phyloP scores from a whole-genome alignment of 441 rosid species.

The Syzygium malaccense region DNA sequence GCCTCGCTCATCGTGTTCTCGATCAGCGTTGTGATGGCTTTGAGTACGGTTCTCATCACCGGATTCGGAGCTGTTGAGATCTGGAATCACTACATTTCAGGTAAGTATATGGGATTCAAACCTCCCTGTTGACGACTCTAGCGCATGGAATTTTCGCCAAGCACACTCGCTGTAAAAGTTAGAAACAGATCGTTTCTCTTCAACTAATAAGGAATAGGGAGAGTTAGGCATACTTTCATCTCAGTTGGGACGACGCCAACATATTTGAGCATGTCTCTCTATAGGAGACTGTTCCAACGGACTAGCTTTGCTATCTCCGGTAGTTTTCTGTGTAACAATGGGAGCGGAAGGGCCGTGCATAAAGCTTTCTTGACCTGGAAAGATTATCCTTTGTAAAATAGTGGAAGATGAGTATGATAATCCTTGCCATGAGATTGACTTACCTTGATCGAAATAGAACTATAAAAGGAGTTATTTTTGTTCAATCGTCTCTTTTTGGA shows the following conservation, averaged over 20 bases:
- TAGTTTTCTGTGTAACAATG: not conserved
- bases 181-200: not conserved
- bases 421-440: not conserved
- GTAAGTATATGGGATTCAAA: constrained; percentile 72
- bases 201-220: not conserved
- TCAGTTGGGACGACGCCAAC: not conserved
- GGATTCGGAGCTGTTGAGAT: constrained; percentile 67
- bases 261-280: not conserved
- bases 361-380: not conserved
- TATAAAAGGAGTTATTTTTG: not conserved
- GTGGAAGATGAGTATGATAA: not conserved
- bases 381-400: not conserved
- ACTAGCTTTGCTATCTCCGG: not conserved
- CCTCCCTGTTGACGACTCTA: constrained; percentile 37
- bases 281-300: not conserved
- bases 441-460: not conserved
- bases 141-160: not conserved
- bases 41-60: constrained; percentile 66
- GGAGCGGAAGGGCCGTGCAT: not conserved
- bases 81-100: constrained; percentile 60
- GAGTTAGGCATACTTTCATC: not conserved
- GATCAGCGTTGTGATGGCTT: constrained; percentile 64
- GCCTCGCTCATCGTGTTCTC: constrained; percentile 91
- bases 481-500: not conserved
- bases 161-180: not conserved